These are phyloP conservation scores for Ceratocystis destructans DNA, from an alignment of 2,329 filamentous ascomycete species.

Conservation along the genomic window DNA sequence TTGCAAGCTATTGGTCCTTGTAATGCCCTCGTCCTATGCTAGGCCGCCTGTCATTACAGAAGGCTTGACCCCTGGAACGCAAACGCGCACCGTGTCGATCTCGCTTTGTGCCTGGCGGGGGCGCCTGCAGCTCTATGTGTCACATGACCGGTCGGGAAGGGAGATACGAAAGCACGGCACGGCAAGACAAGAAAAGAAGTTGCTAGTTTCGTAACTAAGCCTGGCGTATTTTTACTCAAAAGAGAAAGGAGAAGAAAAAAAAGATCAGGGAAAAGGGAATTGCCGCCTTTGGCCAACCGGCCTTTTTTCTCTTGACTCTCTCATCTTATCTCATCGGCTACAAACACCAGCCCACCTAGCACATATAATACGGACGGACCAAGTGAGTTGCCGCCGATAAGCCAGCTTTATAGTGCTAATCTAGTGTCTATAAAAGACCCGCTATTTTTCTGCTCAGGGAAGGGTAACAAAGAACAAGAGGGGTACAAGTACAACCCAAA, in stretches of 20 bases:
- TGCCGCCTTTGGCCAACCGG: too few species aligned
- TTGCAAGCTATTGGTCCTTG: neutral
- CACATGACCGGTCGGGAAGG: neutral
- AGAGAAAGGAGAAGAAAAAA: too few species aligned
- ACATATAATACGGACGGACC: neutral
- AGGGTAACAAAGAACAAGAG: neutral
- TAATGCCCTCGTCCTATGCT: neutral
- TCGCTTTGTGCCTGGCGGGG: neutral
- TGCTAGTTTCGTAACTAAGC: neutral
- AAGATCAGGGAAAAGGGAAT: too few species aligned
- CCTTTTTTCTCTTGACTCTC: too few species aligned
- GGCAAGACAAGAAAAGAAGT: neutral
- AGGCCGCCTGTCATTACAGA: neutral
- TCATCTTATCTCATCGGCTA: neutral
- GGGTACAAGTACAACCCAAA: neutral
- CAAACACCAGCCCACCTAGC: neutral
- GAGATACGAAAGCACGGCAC: neutral
- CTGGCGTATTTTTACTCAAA: too few species aligned
- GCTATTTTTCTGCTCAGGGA: neutral
- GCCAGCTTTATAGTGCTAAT: neutral
- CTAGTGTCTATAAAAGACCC: neutral
- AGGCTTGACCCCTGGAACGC: neutral
- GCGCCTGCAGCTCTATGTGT: neutral
- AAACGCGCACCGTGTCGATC: neutral
- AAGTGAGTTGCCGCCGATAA: neutral